Percentiles rank a stretch among this genome's conserved stretches.
Evolutionary conservation across 1,284 basidiomycete species (phyloP).

Genomic region (Ganoderma sinense): DNA sequence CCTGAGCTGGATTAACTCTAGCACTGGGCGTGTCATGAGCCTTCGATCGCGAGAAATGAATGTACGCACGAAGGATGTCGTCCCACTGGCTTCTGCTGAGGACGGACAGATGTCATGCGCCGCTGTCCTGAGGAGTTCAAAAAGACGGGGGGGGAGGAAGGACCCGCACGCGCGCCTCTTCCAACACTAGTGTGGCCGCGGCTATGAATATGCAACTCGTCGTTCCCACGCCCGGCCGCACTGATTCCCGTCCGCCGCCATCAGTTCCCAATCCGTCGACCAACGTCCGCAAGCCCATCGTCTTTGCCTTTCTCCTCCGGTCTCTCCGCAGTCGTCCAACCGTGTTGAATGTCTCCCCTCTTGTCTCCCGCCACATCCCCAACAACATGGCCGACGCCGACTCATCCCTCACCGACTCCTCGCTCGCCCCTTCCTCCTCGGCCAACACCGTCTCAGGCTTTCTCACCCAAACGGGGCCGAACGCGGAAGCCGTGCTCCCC

Average conservation of each 20-base stretch:
- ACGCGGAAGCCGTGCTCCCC: conserved; percentile 29
- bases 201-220: conserved; percentile 5
- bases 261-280: conserved; percentile 3
- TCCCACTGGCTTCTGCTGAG: conserved; percentile 1
- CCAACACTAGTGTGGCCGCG: conserved; percentile 6
- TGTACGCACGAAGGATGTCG: conserved; percentile 1
- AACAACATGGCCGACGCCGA: conserved; percentile 32
- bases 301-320: conserved; percentile 24
- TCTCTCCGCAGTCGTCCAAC: conserved; percentile 20
- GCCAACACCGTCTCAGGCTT: conserved; percentile 30
- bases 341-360: conserved; percentile 30
- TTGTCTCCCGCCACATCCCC: conserved; percentile 24
- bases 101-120: conserved; percentile 7
- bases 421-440: conserved; percentile 36
- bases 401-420: conserved; percentile 35
- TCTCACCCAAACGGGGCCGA: conserved; percentile 33
- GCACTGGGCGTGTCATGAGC: conserved; percentile 8
- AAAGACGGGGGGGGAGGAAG: conserved; percentile 1
- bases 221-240: conserved; percentile 9
- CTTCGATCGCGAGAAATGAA: conserved; percentile 11
- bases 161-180: conserved; percentile 8
- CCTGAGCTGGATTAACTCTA: conserved; percentile 4
- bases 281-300: conserved; percentile 16
- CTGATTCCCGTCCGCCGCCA: conserved; percentile 14
- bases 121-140: conserved; percentile 14